Conservation (phyloP, 208 protist species). For the Leishmania amazonensis region DNA sequence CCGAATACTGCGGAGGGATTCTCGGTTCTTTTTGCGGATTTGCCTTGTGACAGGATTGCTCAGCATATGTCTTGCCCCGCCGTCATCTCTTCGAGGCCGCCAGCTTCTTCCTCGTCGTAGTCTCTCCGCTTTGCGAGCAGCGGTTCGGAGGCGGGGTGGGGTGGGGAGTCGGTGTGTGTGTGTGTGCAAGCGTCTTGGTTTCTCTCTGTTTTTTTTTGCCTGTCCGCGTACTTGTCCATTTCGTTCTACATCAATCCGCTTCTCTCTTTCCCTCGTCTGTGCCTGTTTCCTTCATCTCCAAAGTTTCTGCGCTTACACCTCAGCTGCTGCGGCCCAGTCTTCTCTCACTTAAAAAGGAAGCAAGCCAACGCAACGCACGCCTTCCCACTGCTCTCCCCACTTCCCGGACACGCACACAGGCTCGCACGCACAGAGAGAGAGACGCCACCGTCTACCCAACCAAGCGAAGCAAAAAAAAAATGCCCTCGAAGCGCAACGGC, state of each 20-base stretch:
- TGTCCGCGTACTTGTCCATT: neutral
- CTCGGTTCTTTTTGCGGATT: neutral
- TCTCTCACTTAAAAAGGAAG: neutral
- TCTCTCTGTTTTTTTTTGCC: neutral
- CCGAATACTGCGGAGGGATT: neutral
- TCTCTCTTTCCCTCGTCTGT: neutral
- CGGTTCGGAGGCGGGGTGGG: neutral
- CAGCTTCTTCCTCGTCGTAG: neutral
- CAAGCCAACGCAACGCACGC: neutral
- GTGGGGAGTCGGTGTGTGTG: neutral
- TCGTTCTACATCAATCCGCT: too few species aligned
- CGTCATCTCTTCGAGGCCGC: neutral
- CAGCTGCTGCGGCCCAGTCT: neutral
- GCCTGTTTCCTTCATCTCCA: neutral
- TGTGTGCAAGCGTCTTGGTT: neutral
- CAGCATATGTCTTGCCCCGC: neutral
- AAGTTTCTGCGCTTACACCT: neutral
- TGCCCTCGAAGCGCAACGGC: conserved; percentile 32
- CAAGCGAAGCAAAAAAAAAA: neutral
- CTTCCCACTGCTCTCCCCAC: neutral
- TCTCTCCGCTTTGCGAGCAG: neutral
- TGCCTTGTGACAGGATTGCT: neutral
- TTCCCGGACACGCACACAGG: too few species aligned
- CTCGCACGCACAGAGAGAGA: neutral
- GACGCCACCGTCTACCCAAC: neutral